Base-by-base conservation (phyloP, 148 eudicot genomes). In the Cornus suecica region DNA sequence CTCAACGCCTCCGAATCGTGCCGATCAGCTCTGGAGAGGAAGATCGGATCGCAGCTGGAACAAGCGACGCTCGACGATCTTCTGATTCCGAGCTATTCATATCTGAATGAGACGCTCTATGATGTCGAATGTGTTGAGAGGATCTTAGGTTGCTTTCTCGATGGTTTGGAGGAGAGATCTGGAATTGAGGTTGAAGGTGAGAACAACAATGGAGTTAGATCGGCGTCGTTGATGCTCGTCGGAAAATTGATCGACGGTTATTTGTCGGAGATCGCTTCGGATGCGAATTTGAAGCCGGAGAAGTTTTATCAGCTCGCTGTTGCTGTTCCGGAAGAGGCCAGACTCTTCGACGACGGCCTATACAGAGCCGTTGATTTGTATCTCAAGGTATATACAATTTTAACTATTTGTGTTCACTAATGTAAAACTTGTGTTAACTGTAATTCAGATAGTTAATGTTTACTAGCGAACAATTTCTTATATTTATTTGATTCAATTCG, bases 181-280 rank as follows among this genome's bases (percentile, higher is more conserved):
- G 71, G 71, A 18, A 73, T 66, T 13, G 66, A 73, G 66, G 83
- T 79, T 14, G 90, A 85, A 41, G 82, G 74, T 15, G 89, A 79
- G 54, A 74, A 76, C 51, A 20, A 75, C 52, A 75, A 76, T 58
- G 74, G 79, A 34, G 72, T 48, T 4, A 79, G 91, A 76, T 81
- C 92, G 10, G 79, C 91, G 65, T 75, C 86, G 10, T 66, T 95
- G 10, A 81, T 91, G 91, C 73, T 86, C 2, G 97, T 94, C 13
- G 99, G 99, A 7, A 92, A 92, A 78, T 74, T 94, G 68, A 88
- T 94, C 61, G 99, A 94, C 56, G 94, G 97, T n/a, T 94, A 92
- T 63, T 48, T 94, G 10, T 91, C 99, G 26, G 99, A 95, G 76
- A 93, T 95, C 8, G 97, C 99, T 65, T 91, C 97, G 0, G 99